Evolutionary conservation across 1,284 basidiomycete species (phyloP).

Genomic region (Microbotryum violaceum): DNA sequence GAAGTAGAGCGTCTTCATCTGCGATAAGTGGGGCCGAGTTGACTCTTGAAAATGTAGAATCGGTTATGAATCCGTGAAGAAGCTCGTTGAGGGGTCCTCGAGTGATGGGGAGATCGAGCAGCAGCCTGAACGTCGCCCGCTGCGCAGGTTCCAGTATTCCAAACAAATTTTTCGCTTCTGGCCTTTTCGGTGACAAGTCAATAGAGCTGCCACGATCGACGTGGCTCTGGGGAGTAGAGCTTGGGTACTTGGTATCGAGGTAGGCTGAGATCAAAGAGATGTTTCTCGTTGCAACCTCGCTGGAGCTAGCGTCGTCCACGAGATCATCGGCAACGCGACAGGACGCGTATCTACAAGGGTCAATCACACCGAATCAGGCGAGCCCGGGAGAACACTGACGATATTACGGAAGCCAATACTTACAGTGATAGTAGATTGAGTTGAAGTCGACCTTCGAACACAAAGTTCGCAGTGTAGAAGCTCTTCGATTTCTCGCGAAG

Average conservation of each 20-base stretch:
- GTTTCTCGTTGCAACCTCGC: constrained; percentile 20
- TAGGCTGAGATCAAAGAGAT: constrained; percentile 23
- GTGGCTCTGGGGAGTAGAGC: not conserved
- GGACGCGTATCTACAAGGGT: constrained; percentile 22
- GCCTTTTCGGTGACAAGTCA: no score
- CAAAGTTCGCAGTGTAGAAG: constrained; percentile 33
- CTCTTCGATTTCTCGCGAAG: constrained; percentile 30
- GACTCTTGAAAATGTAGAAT: constrained; percentile 31
- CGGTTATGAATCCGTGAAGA: constrained; percentile 42
- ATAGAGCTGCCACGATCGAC: no score
- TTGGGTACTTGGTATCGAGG: constrained; percentile 26
- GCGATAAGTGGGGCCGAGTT: constrained; percentile 37
- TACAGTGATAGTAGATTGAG: constrained; percentile 30
- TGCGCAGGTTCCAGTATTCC: constrained; percentile 12
- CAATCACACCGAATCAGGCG: no score
- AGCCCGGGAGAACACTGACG: no score
- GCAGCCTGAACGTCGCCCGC: constrained; percentile 17
- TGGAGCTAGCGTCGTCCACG: constrained; percentile 34
- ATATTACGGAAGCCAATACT: constrained; percentile 2
- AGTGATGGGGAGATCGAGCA: constrained; percentile 18
- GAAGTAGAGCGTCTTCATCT: constrained; percentile 41
- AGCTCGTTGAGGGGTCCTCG: constrained; percentile 40
- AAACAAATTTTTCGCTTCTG: not conserved
- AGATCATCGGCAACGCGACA: constrained; percentile 39
- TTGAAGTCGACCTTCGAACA: constrained; percentile 28